phyloP scores from a whole-genome alignment of 2,329 filamentous ascomycete species.

The Pestalotiopsis sp. region DNA sequence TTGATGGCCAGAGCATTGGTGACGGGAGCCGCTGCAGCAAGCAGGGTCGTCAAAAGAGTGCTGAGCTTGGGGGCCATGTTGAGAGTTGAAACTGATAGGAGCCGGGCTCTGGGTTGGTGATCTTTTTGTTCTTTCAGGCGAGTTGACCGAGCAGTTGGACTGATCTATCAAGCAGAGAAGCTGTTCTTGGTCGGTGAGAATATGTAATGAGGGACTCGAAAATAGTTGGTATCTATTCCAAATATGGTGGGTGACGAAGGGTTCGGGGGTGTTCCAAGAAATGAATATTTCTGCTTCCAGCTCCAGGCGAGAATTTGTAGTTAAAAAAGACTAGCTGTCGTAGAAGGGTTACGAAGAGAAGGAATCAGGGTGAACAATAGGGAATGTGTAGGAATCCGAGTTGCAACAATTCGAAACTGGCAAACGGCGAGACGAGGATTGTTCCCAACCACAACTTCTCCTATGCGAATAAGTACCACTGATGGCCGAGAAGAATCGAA shows the following conservation, averaged over 20 bases:
- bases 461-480: background rate
- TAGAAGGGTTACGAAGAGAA: slow-evolving; percentile 3
- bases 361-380: slow-evolving; percentile 7
- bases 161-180: background rate
- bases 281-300: background rate
- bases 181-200: background rate
- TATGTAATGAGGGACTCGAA: slow-evolving; percentile 14
- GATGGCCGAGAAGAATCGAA: background rate
- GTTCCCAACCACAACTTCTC: background rate
- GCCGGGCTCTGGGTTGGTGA: background rate
- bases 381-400: slow-evolving; percentile 3
- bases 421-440: background rate
- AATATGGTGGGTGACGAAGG: background rate
- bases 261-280: background rate
- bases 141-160: slow-evolving; percentile 16
- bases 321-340: background rate
- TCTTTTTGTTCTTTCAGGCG: slow-evolving; percentile 26
- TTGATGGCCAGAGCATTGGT: slow-evolving; percentile 24
- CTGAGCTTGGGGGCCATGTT: slow-evolving; percentile 29
- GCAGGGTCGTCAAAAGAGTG: slow-evolving; percentile 26
- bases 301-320: slow-evolving; percentile 10
- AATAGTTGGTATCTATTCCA: background rate
- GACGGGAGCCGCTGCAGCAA: slow-evolving; percentile 27
- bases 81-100: slow-evolving; percentile 7
- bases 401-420: background rate